These are phyloP conservation scores for Colletotrichum sp. DNA, from an alignment of 2,329 filamentous ascomycete genomes.

Conservation along the genomic window DNA sequence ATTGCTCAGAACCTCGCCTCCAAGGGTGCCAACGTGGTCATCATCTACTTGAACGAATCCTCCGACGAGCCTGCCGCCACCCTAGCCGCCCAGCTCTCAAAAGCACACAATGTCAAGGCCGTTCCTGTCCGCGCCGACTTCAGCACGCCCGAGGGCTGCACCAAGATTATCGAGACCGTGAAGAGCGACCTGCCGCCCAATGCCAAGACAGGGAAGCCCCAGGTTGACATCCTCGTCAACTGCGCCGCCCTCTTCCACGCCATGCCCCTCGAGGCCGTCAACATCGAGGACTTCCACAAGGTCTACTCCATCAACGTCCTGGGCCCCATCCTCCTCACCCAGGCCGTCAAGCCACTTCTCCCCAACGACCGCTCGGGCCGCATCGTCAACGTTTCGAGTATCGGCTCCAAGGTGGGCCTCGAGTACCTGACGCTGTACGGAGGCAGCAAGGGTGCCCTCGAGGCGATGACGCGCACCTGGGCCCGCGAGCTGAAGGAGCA, in stretches of 20 bases:
- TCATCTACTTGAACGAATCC: constrained; percentile 64
- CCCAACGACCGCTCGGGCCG: constrained; percentile 61
- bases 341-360: constrained; percentile 58
- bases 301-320: constrained; percentile 48
- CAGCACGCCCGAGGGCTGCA: constrained; percentile 58
- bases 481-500: constrained; percentile 61
- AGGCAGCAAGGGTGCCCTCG: constrained; percentile 66
- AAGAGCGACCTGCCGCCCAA: constrained; percentile 48
- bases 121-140: constrained; percentile 68
- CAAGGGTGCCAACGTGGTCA: constrained; percentile 64
- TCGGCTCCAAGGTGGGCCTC: constrained; percentile 58
- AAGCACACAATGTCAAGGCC: constrained; percentile 53
- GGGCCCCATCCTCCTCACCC: constrained; percentile 57
- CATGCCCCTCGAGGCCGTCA: constrained; percentile 47
- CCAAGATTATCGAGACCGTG: constrained; percentile 43
- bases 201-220: constrained; percentile 53
- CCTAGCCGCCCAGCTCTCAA: constrained; percentile 50
- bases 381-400: constrained; percentile 62
- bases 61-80: constrained; percentile 52
- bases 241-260: constrained; percentile 60
- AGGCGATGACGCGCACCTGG: constrained; percentile 68
- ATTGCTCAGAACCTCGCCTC: constrained; percentile 62
- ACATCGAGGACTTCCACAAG: constrained; percentile 54
- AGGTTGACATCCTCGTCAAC: constrained; percentile 63
- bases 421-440: constrained; percentile 61